Conservation (phyloP, 176 grass and related monocot species). For the Pharus latifolius region DNA sequence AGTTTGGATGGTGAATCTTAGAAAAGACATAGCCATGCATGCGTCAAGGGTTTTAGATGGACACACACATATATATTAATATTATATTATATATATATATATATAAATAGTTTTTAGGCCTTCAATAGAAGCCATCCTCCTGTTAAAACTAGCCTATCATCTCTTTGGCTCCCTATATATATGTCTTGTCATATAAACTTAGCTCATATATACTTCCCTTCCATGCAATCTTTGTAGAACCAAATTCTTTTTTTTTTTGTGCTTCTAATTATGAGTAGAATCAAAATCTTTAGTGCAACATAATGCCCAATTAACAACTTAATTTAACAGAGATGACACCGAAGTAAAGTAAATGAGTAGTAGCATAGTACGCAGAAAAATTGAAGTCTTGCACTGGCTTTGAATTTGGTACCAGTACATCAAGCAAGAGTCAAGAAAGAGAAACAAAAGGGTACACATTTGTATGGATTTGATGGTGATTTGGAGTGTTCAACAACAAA, state of each 20-base stretch:
- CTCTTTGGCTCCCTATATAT: neutral
- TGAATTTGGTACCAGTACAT: neutral
- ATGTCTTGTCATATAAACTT: neutral
- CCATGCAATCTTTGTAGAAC: neutral
- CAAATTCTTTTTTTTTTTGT: neutral
- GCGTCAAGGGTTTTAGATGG: neutral
- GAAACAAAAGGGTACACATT: neutral
- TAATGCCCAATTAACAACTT: too few relatives aligned
- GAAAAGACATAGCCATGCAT: neutral
- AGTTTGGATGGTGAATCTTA: neutral
- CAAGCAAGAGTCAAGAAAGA: neutral
- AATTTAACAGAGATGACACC: too few relatives aligned
- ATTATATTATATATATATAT: constrained; percentile 14
- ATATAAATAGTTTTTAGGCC: constrained; percentile 6
- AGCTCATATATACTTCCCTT: neutral
- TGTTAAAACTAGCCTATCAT: neutral
- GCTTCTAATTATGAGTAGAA: too few relatives aligned
- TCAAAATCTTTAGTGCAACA: neutral
- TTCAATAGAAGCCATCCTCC: constrained; percentile 5
- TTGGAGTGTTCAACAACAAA: constrained; percentile 19
- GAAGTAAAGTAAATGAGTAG: too few relatives aligned
- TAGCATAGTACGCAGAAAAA: neutral
- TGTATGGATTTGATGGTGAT: constrained; percentile 18
- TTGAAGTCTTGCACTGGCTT: neutral
- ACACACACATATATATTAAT: constrained; percentile 14